Evolutionary conservation across 371 early-diverging fungal species (phyloP).

Genomic region (Mucor circinelloides): DNA sequence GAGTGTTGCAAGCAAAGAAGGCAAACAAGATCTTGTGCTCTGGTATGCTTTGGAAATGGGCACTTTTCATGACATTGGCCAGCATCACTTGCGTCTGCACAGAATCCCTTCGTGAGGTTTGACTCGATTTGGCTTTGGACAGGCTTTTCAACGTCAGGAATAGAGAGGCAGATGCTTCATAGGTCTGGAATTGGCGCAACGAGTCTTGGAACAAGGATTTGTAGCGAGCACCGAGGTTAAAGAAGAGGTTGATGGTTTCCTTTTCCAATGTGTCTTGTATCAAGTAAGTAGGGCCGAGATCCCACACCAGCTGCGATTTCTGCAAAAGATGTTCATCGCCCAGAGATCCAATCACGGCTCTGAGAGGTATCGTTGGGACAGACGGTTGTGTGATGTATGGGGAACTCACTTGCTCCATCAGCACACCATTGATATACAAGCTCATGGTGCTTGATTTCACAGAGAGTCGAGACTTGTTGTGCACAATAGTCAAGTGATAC

Average conservation of each 20-base stretch:
- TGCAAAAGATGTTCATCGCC: conserved; percentile 16
- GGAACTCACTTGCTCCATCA: conserved; percentile 61
- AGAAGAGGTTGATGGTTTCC: conserved; percentile 59
- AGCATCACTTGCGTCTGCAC: conserved; percentile 44
- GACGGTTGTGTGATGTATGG: conserved; percentile 58
- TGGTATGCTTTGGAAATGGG: conserved; percentile 49
- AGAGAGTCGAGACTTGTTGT: conserved; percentile 61
- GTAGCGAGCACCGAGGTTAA: conserved; percentile 69
- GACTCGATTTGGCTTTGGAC: conserved; percentile 28
- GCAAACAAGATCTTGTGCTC: conserved; percentile 71
- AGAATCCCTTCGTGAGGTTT: neutral
- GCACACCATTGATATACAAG: conserved; percentile 67
- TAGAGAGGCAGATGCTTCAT: conserved; percentile 64
- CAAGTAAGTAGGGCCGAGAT: conserved; percentile 71
- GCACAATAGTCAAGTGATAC: conserved; percentile 75
- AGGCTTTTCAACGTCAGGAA: conserved; percentile 55
- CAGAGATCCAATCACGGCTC: conserved; percentile 49
- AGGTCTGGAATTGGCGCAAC: conserved; percentile 69
- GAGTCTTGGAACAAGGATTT: conserved; percentile 70
- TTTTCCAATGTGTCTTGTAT: conserved; percentile 64
- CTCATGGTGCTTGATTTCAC: conserved; percentile 58
- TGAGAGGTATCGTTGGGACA: conserved; percentile 26
- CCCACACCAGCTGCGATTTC: conserved; percentile 54
- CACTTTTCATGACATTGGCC: conserved; percentile 58
- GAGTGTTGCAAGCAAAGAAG: conserved; percentile 60